Evolutionary conservation across 345 rosid species (phyloP), one percentile per base, ranked within the genome.

Genomic region (Eucalyptus rudis): DNA sequence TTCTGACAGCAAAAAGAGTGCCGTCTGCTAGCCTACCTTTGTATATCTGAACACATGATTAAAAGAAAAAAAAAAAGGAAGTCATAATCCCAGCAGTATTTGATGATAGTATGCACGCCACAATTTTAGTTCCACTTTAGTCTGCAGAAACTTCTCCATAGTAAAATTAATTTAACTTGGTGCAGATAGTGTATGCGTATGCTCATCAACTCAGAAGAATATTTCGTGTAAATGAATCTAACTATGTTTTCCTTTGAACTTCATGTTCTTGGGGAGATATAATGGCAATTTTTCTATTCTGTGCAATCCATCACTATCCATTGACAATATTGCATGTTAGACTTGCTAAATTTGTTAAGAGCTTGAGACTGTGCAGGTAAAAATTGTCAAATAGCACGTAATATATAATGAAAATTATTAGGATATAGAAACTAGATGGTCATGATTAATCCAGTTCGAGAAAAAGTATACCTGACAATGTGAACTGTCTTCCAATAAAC

Each of bases 11-110:
- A 14, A 93, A 87, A 87, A 68, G 25, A 27, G 89, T 89, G 33
- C 96, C 94, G 88, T 94, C 94, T 7, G 66, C 88, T 16, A 93
- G 91, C 88, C 83, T 90, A 86, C 95, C 97, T 88, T 76, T 92
- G 88, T 93, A 92, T 51, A 92, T 86, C 97, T 95, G 94, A 22
- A 7, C 24, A 29, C n/a, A 58, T 76, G 29, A 22, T 76, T 76
- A 20, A 76, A 15, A 33, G 45, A 86, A 13, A 19, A 10, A 13
- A 19, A 10, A 36, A 36, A 76, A 40, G 47, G 29, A 40, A 76
- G 47, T 76, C 84, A 76, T 40, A 11, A 87, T 51, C 40, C 47
- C 49, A 58, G 12, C 49, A 51, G 87, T n/a, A 31, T 86, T 51
- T 59, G 22, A 58, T 59, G 50, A 58, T 29, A 36, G 50, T 22